A percentile compares a stretch with the other conserved stretches of the same genome.
phyloP scores from a whole-genome alignment of 768 basidiomycete genomes.

The Rhizopogon rudus region DNA sequence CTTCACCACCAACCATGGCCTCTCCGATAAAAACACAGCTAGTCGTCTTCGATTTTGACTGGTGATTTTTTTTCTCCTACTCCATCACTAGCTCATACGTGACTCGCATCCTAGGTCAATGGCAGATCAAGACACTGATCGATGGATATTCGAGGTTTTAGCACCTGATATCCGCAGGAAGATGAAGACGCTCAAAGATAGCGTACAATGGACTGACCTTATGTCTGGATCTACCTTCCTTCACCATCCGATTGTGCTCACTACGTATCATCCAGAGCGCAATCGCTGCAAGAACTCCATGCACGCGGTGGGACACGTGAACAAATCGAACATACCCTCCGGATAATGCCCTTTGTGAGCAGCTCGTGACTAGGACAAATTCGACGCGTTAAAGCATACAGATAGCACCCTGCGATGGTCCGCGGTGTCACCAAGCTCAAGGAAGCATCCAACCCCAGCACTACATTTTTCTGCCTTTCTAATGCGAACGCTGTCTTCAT shows the following conservation, averaged over 20 bases:
- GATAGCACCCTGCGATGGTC: constrained; percentile 93
- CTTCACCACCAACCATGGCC: constrained; percentile 11
- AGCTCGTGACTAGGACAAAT: background rate
- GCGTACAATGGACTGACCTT: constrained; percentile 89
- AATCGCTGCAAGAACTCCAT: constrained; percentile 67
- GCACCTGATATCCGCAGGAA: constrained; percentile 80
- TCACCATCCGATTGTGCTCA: background rate
- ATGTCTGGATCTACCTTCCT: constrained; percentile 52
- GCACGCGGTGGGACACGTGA: constrained; percentile 60
- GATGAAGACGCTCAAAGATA: constrained; percentile 60
- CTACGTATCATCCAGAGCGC: constrained; percentile 40
- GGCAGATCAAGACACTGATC: constrained; percentile 94
- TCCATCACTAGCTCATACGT: background rate
- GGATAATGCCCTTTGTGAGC: constrained; percentile 83
- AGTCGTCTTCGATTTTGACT: constrained; percentile 96
- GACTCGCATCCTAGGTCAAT: constrained; percentile 54
- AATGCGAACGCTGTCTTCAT: constrained; percentile 95
- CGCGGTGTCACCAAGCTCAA: constrained; percentile 83
- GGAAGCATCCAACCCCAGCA: constrained; percentile 49
- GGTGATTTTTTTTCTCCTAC: constrained; percentile 39
- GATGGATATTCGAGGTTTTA: constrained; percentile 88
- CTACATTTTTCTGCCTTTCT: constrained; percentile 86
- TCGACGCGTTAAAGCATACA: background rate
- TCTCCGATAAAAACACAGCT: constrained; percentile 53
- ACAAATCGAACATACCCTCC: constrained; percentile 75